Conservation (phyloP, 495 filamentous ascomycete genomes). For the Penicillium chermesinum region DNA sequence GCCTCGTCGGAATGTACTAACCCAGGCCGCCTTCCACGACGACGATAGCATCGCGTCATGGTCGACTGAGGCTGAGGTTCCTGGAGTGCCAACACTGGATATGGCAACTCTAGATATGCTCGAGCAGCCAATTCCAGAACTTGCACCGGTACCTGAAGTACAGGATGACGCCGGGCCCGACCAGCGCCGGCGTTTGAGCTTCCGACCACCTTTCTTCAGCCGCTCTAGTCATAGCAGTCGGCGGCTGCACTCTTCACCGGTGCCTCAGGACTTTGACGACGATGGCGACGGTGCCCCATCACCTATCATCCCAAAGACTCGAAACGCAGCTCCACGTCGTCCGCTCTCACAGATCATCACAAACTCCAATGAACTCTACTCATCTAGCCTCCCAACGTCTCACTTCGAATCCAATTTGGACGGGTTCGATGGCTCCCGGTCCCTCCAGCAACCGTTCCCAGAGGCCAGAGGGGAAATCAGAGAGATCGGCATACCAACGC, state of each 20-base stretch:
- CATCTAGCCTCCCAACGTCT: slow-evolving; percentile 4
- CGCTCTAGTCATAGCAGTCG: slow-evolving; percentile 23
- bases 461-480: slow-evolving; percentile 11
- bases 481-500: slow-evolving; percentile 9
- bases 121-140: slow-evolving; percentile 9
- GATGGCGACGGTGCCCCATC: slow-evolving; percentile 35
- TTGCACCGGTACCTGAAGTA: slow-evolving; percentile 11
- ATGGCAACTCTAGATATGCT: slow-evolving; percentile 18
- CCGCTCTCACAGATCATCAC: slow-evolving; percentile 21
- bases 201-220: slow-evolving; percentile 34
- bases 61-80: slow-evolving; percentile 22
- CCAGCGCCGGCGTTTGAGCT: slow-evolving; percentile 30
- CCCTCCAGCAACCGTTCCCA: slow-evolving; percentile 29
- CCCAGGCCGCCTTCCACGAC: slow-evolving; percentile 18
- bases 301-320: slow-evolving; percentile 33
- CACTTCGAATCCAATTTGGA: slow-evolving; percentile 5
- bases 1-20: slow-evolving; percentile 11
- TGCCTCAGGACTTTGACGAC: slow-evolving; percentile 18
- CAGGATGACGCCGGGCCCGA: slow-evolving; percentile 21
- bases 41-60: slow-evolving; percentile 28
- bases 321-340: slow-evolving; percentile 6
- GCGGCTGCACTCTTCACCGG: slow-evolving; percentile 25
- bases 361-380: slow-evolving; percentile 10
- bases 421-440: not conserved
- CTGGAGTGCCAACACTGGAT: slow-evolving; percentile 32